Base-by-base conservation (phyloP, 73 alveolate species). In the Symbiodinium pilosum region DNA sequence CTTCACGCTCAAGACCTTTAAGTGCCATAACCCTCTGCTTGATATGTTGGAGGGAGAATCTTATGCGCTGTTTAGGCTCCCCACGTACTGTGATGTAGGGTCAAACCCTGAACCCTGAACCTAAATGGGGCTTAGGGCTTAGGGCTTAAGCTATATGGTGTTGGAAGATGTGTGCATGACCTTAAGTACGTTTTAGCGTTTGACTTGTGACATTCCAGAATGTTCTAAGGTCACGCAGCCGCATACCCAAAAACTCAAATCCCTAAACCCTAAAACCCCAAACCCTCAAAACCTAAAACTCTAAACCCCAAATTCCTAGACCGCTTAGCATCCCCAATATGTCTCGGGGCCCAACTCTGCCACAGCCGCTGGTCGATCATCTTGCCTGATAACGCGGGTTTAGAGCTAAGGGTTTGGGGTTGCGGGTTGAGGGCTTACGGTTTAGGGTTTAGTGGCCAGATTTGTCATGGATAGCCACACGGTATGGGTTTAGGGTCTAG, bases 361-460 rank as follows among this genome's bases (percentile, higher is more conserved):
- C 98, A 92, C 56, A 92, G 92, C 43, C 98, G 85, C 92, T 77
- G 91, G 54, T 92, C 98, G 40, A 92, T 92, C 98, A 92, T 92
- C 98, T 92, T 92, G 92, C 96, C 96, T 91, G 43, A 40, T 42
- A 20, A 5, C 69, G 21, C 16, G 64, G 24, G 64, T 47, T 47
- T 47, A 28, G 69, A 28, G 69, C 21, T 52, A 18, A 59, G 77
- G 1, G 36, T 14, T 18, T 12, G 28, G 77, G 77, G 77, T 59
- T 59, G 18, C 28, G 77, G 39, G 77, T 12, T 59, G 18, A 24
- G 77, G 77, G 77, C 39, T 20, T 20, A 59, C 36, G 12, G 69
- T 52, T 52, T 52, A 52, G 69, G 69, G 69, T 52, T 52, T 52
- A 52, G 69, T n/a, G n/a, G n/a, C n/a, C n/a, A n/a, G n/a, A n/a